phyloP scores from a whole-genome alignment of 75 land plant genomes.

The Larix kaempferi region DNA sequence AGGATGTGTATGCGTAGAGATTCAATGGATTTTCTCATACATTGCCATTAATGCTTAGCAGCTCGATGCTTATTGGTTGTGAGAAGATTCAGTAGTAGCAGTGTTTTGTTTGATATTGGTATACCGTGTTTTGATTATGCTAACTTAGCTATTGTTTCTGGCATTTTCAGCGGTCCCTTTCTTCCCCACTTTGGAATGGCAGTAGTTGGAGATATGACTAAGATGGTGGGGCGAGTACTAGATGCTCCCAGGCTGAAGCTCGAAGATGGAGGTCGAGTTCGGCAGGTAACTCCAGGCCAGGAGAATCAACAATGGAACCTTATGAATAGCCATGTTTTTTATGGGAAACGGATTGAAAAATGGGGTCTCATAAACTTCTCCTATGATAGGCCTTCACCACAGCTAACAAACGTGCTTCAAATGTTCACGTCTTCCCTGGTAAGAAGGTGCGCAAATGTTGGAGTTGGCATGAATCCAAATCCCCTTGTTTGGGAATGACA shows the following conservation, averaged over 20 bases:
- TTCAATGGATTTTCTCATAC: background rate
- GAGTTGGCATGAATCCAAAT: slow-evolving; percentile 23
- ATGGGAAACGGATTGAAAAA: slow-evolving; percentile 22
- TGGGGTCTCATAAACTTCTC: slow-evolving; percentile 55
- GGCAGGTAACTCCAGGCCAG: slow-evolving; percentile 13
- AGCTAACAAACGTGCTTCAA: background rate
- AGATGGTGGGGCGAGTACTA: slow-evolving; percentile 33
- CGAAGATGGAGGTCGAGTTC: slow-evolving; percentile 9
- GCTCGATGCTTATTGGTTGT: background rate
- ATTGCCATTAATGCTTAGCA: background rate
- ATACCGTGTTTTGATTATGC: too few relatives aligned
- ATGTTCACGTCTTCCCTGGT: background rate
- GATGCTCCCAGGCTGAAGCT: slow-evolving; percentile 37
- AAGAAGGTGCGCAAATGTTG: slow-evolving; percentile 8
- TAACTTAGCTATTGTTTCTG: background rate
- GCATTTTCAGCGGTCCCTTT: slow-evolving; percentile 28
- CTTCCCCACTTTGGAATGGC: slow-evolving; percentile 32
- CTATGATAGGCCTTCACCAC: background rate
- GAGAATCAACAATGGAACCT: slow-evolving; percentile 53
- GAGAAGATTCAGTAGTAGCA: background rate
- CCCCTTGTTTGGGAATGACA: background rate
- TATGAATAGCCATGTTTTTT: slow-evolving; percentile 25
- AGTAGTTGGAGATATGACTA: slow-evolving; percentile 29
- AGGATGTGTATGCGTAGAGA: background rate
- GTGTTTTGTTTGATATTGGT: background rate